Base-by-base conservation (phyloP, 2,329 filamentous ascomycete species). In the Xylariomycetidae sp. region DNA sequence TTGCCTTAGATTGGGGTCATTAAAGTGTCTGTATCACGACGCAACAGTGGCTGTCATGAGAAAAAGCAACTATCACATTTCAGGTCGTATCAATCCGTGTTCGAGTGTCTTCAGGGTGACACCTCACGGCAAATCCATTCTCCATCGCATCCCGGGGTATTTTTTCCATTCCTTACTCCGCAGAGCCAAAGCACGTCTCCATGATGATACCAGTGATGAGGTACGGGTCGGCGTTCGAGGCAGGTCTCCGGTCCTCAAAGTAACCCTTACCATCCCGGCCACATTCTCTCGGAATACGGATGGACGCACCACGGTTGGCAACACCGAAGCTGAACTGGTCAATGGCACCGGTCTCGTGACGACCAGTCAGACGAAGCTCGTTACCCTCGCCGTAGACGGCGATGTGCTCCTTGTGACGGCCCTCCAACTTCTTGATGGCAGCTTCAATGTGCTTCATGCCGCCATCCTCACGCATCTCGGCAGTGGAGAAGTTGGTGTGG, bases 371-470 rank as follows among this genome's bases (percentile, higher is more conserved):
- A 58, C 92, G 89, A 52, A 83, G 76, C 52, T 92, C 87, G 72
- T 98, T 98, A 63, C 89, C 90, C 72, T 94, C 86, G 57, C 92
- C 88, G 61, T 95, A 95, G 49, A 94, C 88, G 49, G 82, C 81
- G 65, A 94, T 94, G 77, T 85, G 89, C 73, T 88, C 83, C 49
- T 67, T 64, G 67, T 88, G 83, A 53, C 83, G 81, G 44, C 71
- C 73, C 65, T 85, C 83, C 13, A 89, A 79, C 68, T 86, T 88
- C 78, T 86, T 83, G 68, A 89, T 82, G 34, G 80, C 79, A 32
- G 76, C 76, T 65, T 96, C 89, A 48, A 98, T 98, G 64, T 76
- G 67, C 79, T 94, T 93, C 82, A 96, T 92, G 60, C 92, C 92
- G 53, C 89, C 89, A 48, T 95, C 87, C 35, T 71, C 73, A 55